Conservation (phyloP, 1,284 basidiomycete genomes). For the Cryptococcus sp. region DNA sequence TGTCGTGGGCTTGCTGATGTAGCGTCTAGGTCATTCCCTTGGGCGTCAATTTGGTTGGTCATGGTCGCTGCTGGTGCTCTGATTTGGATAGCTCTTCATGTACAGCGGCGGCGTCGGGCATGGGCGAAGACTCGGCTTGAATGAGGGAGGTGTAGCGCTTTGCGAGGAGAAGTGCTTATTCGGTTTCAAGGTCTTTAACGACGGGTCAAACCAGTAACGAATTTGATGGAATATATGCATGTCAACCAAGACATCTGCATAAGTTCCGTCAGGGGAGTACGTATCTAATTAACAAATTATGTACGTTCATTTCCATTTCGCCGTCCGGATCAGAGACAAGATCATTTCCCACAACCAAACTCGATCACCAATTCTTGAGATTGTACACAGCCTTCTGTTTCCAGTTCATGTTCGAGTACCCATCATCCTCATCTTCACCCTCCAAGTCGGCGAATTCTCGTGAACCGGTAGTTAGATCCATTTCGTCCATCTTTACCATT, state of each 20-base stretch:
- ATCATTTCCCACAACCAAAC: background rate
- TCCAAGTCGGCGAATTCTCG: constrained; percentile 65
- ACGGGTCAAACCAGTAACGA: too few species aligned
- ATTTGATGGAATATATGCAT: too few species aligned
- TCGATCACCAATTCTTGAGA: constrained; percentile 39
- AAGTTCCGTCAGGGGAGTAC: too few species aligned
- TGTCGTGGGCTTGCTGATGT: background rate
- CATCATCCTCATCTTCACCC: constrained; percentile 36
- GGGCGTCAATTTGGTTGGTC: background rate
- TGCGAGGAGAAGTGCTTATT: too few species aligned
- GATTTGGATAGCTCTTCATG: background rate
- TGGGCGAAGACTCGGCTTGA: too few species aligned
- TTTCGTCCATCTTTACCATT: constrained; percentile 54
- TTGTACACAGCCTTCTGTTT: constrained; percentile 38
- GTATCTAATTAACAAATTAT: too few species aligned
- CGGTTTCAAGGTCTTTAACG: too few species aligned
- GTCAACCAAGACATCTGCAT: too few species aligned
- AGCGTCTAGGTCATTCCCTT: background rate
- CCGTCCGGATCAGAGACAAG: background rate
- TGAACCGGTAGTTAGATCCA: constrained; percentile 63
- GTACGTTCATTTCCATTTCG: too few species aligned
- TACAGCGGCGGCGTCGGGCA: too few species aligned
- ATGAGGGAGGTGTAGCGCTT: too few species aligned
- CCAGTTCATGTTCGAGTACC: constrained; percentile 25
- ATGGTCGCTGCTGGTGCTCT: background rate